Evolutionary conservation across 106 monocot genomes (phyloP), one percentile per base, ranked within the genome.

Genomic region (Allium fistulosum): DNA sequence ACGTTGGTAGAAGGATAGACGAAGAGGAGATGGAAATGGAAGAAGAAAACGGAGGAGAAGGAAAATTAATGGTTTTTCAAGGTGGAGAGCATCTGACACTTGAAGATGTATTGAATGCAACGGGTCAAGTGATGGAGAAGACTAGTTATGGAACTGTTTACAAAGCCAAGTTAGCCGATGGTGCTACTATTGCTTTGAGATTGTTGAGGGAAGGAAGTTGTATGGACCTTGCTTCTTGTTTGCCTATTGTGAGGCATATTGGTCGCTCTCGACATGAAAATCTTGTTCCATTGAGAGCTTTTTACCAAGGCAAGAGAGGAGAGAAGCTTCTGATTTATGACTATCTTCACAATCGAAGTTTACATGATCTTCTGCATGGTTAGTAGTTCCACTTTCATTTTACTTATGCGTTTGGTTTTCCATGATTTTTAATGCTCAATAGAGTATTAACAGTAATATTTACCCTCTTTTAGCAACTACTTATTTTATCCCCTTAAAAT

Each of bases 261-360:
- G 88, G 88, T 4, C 77, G 85, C 7, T 83, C 78, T 28, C 90
- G 91, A 46, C 91, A 95, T 60, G 91, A 95, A 69, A 85, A 95
- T 63, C 65, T 91, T 57, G 83, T 88, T 50, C 66, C 86, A 1
- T 69, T 96, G 26, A 79, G 91, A 63, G 96, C 88, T 8, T 96
- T 92, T 80, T 96, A 91, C 65, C 88, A 96, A 50, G 96, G 96
- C 4, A 81, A 78, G 73, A 69, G 91, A 74, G 91, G 91, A 13
- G 96, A 96, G 88, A 91, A 96, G 86, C 91, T 96, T 27, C 83
- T 96, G 59, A 84, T 96, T 58, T 92, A 84, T 57, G 95, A 95
- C 62, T 95, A 95, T 71, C 73, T 88, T 60, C 88, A 83, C 11
- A 77, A 76, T 66, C 74, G 76, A 77, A 67, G 77, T 48, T 78